These are phyloP conservation scores for Petunia axillaris DNA, from an alignment of 257 asterid species.

Conservation along the genomic window DNA sequence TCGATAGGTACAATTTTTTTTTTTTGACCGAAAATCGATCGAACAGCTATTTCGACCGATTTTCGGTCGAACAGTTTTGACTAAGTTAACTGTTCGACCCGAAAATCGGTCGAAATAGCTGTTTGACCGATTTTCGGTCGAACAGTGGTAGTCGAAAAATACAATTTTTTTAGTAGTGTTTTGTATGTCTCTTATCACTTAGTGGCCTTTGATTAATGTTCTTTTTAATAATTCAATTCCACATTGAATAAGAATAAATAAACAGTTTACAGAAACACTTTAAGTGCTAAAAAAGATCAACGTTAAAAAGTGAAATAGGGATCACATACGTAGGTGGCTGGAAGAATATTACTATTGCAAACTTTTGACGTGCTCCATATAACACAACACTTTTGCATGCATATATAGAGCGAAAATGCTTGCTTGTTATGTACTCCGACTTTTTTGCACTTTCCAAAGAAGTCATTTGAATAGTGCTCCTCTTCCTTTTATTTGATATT, in stretches of 20 bases:
- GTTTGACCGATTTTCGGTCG: no score
- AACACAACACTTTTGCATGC: constrained; percentile 7
- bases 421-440: constrained; percentile 22
- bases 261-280: not conserved
- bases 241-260: no score
- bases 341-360: constrained; percentile 9
- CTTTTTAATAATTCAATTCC: not conserved
- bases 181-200: not conserved
- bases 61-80: no score
- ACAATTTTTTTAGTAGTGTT: no score
- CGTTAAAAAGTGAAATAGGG: not conserved
- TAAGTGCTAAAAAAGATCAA: not conserved
- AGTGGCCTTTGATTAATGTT: not conserved
- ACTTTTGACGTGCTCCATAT: not conserved
- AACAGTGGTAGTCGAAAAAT: no score
- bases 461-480: not conserved
- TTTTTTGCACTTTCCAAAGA: not conserved
- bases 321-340: not conserved
- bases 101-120: no score
- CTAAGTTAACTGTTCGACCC: no score
- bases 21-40: no score
- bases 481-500: not conserved
- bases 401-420: not conserved
- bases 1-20: no score
- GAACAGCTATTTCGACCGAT: no score